Conservation (phyloP, 1,284 basidiomycete species). For the Wallemia hederae region DNA sequence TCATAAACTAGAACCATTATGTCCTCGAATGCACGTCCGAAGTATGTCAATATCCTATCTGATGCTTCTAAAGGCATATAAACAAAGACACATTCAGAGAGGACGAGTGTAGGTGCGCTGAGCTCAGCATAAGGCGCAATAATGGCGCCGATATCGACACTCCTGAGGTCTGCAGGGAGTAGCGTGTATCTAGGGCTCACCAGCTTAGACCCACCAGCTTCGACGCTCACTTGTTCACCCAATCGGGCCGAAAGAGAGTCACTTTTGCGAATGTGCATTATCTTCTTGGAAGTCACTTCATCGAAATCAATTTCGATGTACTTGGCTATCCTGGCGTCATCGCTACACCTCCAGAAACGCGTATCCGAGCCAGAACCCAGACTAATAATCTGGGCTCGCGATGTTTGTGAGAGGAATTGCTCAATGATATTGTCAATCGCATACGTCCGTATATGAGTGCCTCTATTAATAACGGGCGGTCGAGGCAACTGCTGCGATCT, state of each 20-base stretch:
- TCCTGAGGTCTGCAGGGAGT: not conserved
- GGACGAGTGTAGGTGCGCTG: not conserved
- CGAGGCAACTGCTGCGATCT: not conserved
- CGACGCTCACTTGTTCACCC: not conserved
- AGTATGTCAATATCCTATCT: not conserved
- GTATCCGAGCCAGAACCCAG: not conserved
- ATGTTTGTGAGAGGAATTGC: not conserved
- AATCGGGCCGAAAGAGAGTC: not conserved
- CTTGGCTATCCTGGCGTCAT: not conserved
- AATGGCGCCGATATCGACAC: not conserved
- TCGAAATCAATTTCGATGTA: not conserved
- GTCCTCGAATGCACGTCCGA: not conserved
- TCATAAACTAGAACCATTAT: not conserved
- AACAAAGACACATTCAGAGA: not conserved
- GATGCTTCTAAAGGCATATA: not conserved
- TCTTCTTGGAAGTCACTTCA: not conserved
- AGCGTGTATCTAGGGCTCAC: not conserved
- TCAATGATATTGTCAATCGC: not conserved
- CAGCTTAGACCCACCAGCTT: not conserved
- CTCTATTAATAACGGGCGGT: not conserved
- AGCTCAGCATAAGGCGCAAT: not conserved
- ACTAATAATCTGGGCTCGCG: not conserved
- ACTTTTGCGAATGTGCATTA: not conserved
- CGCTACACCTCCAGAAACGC: not conserved
- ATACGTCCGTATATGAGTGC: not conserved